Conservation (phyloP, 2,329 filamentous ascomycete genomes). For the Trichoderma sp. region DNA sequence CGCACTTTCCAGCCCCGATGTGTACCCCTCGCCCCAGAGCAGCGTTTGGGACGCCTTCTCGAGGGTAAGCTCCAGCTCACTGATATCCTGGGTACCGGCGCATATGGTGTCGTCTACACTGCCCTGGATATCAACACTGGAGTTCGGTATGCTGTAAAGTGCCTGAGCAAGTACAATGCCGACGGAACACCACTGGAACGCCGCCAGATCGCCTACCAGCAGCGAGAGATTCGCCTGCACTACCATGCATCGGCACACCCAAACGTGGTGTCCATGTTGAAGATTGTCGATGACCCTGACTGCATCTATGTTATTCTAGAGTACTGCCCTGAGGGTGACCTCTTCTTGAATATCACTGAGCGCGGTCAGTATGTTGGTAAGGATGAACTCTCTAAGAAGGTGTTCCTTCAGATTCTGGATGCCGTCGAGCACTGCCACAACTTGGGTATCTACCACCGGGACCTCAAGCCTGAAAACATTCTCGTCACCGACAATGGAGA, state of each 20-base stretch:
- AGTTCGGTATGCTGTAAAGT: constrained; percentile 90
- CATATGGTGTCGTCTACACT: constrained; percentile 94
- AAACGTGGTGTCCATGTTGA: constrained; percentile 89
- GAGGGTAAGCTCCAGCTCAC: constrained; percentile 80
- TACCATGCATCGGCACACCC: constrained; percentile 83
- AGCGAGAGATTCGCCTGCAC: constrained; percentile 88
- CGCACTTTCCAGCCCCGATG: constrained; percentile 45
- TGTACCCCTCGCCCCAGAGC: constrained; percentile 68
- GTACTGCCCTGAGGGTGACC: constrained; percentile 92
- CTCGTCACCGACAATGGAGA: constrained; percentile 83
- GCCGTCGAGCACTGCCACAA: constrained; percentile 94
- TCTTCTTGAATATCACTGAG: constrained; percentile 98
- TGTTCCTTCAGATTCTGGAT: constrained; percentile 94
- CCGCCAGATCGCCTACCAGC: constrained; percentile 85
- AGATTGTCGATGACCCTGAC: constrained; percentile 87
- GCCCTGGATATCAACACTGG: constrained; percentile 80
- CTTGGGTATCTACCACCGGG: constrained; percentile 91
- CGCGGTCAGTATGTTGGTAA: constrained; percentile 89
- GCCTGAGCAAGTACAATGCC: constrained; percentile 83
- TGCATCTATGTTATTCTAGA: constrained; percentile 97
- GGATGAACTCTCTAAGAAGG: constrained; percentile 78
- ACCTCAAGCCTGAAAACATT: constrained; percentile 98
- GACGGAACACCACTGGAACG: constrained; percentile 70
- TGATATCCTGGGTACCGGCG: constrained; percentile 83
- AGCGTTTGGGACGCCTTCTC: constrained; percentile 79